Evolutionary conservation across 306 rosid species (phyloP).

Genomic region (Begonia fuchsioides): DNA sequence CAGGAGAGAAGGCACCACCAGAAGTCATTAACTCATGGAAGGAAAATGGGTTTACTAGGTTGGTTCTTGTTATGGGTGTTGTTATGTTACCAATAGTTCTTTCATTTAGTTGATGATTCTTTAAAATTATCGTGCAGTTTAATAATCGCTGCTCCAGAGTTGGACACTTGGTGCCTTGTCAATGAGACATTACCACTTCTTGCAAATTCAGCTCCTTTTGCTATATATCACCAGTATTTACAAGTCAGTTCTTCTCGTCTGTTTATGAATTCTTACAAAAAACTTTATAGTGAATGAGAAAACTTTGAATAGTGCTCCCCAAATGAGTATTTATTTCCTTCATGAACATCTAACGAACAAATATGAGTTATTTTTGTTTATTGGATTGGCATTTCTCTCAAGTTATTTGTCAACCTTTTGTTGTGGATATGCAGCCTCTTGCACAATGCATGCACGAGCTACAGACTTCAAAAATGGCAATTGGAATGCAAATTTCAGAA

Average conservation of each 20-base stretch:
- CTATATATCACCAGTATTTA: constrained; percentile 82
- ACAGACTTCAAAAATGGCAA: constrained; percentile 73
- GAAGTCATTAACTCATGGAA: constrained; percentile 57
- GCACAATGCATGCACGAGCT: constrained; percentile 88
- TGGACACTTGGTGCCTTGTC: constrained; percentile 55
- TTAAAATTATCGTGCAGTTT: constrained; percentile 28
- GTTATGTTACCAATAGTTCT: not conserved
- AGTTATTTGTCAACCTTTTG: too few relatives aligned
- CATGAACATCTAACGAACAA: too few relatives aligned
- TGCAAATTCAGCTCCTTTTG: constrained; percentile 84
- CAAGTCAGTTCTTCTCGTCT: constrained; percentile 35
- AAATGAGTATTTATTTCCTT: not conserved
- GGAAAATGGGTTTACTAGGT: constrained; percentile 86
- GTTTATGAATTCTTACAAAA: too few relatives aligned
- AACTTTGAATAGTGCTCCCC: not conserved
- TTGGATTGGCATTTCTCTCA: too few relatives aligned
- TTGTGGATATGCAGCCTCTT: constrained; percentile 45
- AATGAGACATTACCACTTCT: constrained; percentile 57
- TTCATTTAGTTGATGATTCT: constrained; percentile 1
- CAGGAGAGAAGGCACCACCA: constrained; percentile 59
- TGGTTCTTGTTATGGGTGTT: constrained; percentile 11
- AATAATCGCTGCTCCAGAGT: constrained; percentile 73
- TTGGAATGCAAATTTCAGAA: constrained; percentile 86
- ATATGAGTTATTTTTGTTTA: too few relatives aligned
- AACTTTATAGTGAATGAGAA: too few relatives aligned